Evolutionary conservation across 2,329 filamentous ascomycete species (phyloP), one percentile per base, ranked within the genome.

Genomic region (Xylariaceae sp.): DNA sequence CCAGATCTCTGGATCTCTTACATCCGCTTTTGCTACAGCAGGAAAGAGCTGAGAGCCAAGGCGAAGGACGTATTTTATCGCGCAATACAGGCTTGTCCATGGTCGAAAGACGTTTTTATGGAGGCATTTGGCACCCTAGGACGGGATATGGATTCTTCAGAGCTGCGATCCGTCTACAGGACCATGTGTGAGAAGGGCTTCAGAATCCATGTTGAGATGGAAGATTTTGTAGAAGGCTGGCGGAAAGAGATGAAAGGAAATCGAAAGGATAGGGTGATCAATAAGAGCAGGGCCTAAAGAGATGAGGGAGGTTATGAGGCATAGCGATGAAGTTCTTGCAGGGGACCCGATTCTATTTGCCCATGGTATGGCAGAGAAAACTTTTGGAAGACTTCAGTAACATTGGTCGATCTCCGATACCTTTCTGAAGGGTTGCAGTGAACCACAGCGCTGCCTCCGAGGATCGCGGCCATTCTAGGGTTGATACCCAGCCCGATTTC

Each of bases 161-260:
- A 79, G 50, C 57, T 80, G 35, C 65, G 65, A 46, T 67, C 68
- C 0, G 68, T 77, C 11, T 72, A 71, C 42, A 61, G 65, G 30
- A 70, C 66, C 2, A 68, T 79, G 61, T 61, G 56, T 15, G 62
- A 65, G 4, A 78, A 74, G 59, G 73, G 74, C 0, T 34, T 78
- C 34, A 59, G 76, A 18, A 58, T 78, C 0, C 71, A 76, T 48
- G 62, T 74, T 4, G 75, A 78, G 30, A 51, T 78, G 54, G 73
- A 76, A 1, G 73, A 71, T 39, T 73, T 71, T 51, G 49, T 72
- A 34, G 61, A 60, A 34, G 51, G 51, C 29, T 66, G 64, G 54
- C 56, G 57, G 19, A 50, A 39, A 28, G 49, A 52, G 15, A 44
- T 48, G 24, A 54, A 51, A 37, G 49, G 43, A 26, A 47, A 16